Evolutionary conservation across 768 basidiomycete genomes (phyloP).

Genomic region (Leccinum variicolor): DNA sequence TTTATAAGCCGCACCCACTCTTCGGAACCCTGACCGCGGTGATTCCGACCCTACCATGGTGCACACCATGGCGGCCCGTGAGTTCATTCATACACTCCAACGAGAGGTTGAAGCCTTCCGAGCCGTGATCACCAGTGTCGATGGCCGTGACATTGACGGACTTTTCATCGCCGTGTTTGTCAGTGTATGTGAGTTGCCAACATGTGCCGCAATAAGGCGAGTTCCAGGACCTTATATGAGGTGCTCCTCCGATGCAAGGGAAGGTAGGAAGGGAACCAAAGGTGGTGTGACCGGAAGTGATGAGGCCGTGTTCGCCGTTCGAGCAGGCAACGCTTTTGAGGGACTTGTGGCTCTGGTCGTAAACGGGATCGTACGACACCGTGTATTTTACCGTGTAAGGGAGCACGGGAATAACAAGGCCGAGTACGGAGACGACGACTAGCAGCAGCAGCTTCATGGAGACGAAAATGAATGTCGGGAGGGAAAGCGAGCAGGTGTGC

Average conservation of each 20-base stretch:
- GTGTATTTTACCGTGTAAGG: slow-evolving; percentile 11
- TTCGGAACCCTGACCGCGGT: slow-evolving; percentile 17
- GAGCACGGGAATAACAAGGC: slow-evolving; percentile 6
- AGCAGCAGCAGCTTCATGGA: slow-evolving; percentile 11
- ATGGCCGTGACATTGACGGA: slow-evolving; percentile 51
- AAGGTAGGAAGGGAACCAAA: slow-evolving; percentile 54
- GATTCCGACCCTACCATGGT: slow-evolving; percentile 26
- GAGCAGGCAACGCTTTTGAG: slow-evolving; percentile 48
- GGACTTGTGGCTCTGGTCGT: slow-evolving; percentile 42
- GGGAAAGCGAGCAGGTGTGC: not conserved
- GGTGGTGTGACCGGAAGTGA: slow-evolving; percentile 42
- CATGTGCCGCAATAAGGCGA: slow-evolving; percentile 57
- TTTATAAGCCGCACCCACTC: slow-evolving; percentile 11
- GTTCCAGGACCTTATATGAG: slow-evolving; percentile 48
- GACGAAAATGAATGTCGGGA: not conserved
- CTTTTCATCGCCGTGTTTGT: slow-evolving; percentile 22
- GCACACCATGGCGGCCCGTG: slow-evolving; percentile 27
- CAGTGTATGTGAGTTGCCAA: slow-evolving; percentile 52
- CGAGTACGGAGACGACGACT: not conserved
- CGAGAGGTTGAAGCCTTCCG: slow-evolving; percentile 36
- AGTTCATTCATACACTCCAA: slow-evolving; percentile 34
- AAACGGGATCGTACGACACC: slow-evolving; percentile 44
- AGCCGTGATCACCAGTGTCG: slow-evolving; percentile 36
- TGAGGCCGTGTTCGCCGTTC: slow-evolving; percentile 49
- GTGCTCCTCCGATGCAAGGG: slow-evolving; percentile 56